A percentile compares a stretch with the other conserved stretches of the same genome.
These are phyloP conservation scores for Zygoascus tannicola DNA, from an alignment of 805 yeast genomes.

Conservation along the genomic window DNA sequence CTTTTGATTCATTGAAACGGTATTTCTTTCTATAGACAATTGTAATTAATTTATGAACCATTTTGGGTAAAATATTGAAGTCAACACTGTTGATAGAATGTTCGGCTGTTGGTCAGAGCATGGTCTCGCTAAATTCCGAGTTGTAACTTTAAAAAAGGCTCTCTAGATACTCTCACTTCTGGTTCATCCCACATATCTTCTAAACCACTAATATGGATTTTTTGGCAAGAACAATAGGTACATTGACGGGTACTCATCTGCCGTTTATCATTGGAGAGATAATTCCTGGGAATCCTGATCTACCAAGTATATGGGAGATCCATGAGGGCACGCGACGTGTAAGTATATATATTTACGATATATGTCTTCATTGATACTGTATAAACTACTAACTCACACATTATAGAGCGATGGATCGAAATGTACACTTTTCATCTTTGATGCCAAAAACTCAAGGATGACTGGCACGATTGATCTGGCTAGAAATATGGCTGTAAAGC, in stretches of 20 bases:
- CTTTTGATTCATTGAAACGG: no score
- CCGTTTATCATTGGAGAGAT: slow-evolving; percentile 24
- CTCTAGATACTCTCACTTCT: no score
- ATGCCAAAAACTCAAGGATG: slow-evolving; percentile 33
- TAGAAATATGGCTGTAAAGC: slow-evolving; percentile 36
- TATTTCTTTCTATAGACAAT: no score
- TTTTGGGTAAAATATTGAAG: no score
- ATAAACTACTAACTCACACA: neutral
- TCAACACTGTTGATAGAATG: no score
- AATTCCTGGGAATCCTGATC: slow-evolving; percentile 12
- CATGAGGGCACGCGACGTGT: slow-evolving; percentile 46
- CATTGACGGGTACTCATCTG: slow-evolving; percentile 21
- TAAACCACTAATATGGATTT: no score
- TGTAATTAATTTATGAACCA: no score
- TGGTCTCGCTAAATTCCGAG: no score
- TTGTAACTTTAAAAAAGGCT: no score
- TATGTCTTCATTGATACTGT: neutral
- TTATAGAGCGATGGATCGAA: slow-evolving; percentile 37
- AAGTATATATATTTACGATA: neutral
- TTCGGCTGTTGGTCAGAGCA: no score
- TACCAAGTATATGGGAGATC: slow-evolving; percentile 49
- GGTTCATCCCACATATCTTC: no score
- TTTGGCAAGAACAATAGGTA: slow-evolving; percentile 23
- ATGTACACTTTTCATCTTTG: slow-evolving; percentile 61
- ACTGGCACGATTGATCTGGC: slow-evolving; percentile 33